phyloP scores from a whole-genome alignment of 1,284 basidiomycete genomes.

The Earliella scabrosa region DNA sequence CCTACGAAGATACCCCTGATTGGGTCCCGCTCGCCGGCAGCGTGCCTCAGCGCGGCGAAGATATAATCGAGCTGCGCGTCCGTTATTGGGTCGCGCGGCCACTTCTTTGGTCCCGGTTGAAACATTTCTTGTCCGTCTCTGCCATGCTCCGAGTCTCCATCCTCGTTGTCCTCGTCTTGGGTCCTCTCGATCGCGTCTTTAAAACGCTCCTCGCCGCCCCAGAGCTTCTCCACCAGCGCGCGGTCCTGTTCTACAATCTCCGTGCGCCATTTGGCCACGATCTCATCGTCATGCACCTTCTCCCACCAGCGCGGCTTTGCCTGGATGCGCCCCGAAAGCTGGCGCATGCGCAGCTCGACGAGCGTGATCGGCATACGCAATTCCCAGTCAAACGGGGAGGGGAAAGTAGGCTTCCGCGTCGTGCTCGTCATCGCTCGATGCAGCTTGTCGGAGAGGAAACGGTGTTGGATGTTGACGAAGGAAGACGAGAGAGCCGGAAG shows the following conservation, averaged over 20 bases:
- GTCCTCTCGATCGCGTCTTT: too few species aligned
- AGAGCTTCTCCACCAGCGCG: not conserved
- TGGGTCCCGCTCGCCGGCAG: not conserved
- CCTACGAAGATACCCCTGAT: slow-evolving; percentile 30
- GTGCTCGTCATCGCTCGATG: too few species aligned
- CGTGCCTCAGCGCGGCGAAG: slow-evolving; percentile 2
- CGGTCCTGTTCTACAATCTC: slow-evolving; percentile 19
- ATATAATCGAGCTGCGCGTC: slow-evolving; percentile 9
- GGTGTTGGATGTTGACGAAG: too few species aligned
- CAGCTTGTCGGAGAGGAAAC: too few species aligned
- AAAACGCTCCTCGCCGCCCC: slow-evolving; percentile 2
- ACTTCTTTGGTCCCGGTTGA: not conserved
- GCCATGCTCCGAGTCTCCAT: too few species aligned
- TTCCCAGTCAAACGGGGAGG: slow-evolving; percentile 1
- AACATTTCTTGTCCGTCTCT: not conserved
- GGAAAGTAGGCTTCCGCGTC: too few species aligned
- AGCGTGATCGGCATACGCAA: slow-evolving; percentile 1
- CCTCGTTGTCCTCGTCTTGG: not conserved
- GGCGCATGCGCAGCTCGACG: slow-evolving; percentile 22
- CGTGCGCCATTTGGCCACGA: slow-evolving; percentile 19
- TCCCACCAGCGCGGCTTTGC: slow-evolving; percentile 23
- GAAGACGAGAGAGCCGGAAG: too few species aligned
- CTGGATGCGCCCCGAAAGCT: slow-evolving; percentile 19
- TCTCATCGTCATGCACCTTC: slow-evolving; percentile 20
- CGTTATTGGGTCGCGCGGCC: slow-evolving; percentile 3